Evolutionary conservation across 2,329 filamentous ascomycete genomes (phyloP), one percentile per base, ranked within the genome.

Genomic region (Fusarium globosum): DNA sequence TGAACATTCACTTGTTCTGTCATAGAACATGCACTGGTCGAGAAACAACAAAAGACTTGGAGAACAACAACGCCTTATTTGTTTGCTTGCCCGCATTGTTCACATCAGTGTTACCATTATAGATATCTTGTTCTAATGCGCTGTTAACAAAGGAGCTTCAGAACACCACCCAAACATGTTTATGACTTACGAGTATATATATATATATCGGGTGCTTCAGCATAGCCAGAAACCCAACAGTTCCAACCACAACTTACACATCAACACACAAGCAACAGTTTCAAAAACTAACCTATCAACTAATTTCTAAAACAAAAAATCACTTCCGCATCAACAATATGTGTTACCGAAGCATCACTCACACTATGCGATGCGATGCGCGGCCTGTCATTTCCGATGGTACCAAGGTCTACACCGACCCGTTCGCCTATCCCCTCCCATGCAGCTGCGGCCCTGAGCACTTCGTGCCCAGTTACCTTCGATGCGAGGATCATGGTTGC

Each of bases 361-460:
- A 81, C 65, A 78, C 66, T 6, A 68, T 81, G 52, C 51, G 61
- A 18, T 81, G 80, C 75, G 79, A 81, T 57, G 58, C 71, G 39
- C 76, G 80, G 11, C 78, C 79, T 10, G 21, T 79, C 57, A 62
- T 81, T 20, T 79, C 73, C 3, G 72, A 77, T 42, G 78, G 76
- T 21, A 15, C n/a, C 2, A 57, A 57, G n/a, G 13, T 55, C n/a
- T 74, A 75, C 41, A 53, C 79, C 21, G 72, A 80, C 49, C 65
- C 77, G 14, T 79, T 81, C 63, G 57, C 68, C 1, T 13, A 49
- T 4, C 75, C 80, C 1, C 13, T 35, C 2, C 15, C 23, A 12
- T 81, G 80, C 66, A 21, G 28, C 6, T 80, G 79, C 48, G 9
- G 41, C 18, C 21, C 26, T 5, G n/a, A 67, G n/a, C 45, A 60